Percentiles rank a stretch among this genome's conserved stretches.
These are phyloP conservation scores for Phyllosticta capitalensis DNA, from an alignment of 2,329 filamentous ascomycete genomes.

Conservation along the genomic window DNA sequence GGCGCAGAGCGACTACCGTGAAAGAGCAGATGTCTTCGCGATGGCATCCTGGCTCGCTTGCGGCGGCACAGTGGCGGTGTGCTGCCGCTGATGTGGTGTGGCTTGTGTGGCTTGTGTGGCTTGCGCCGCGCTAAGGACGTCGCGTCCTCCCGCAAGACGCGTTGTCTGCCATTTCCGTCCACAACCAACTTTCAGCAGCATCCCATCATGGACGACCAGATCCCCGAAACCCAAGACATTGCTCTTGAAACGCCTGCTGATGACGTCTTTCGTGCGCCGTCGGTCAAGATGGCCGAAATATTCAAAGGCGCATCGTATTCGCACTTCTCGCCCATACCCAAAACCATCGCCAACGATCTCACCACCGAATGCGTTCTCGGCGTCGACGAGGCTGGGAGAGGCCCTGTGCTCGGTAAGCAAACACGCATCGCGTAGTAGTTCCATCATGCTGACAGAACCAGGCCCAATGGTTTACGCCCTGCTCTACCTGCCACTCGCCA, in stretches of 20 bases:
- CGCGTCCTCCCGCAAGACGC: background rate
- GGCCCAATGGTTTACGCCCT: conserved; percentile 58
- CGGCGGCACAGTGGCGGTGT: background rate
- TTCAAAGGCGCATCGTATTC: conserved; percentile 38
- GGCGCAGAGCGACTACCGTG: background rate
- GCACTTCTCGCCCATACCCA: conserved; percentile 37
- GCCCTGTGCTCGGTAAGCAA: conserved; percentile 71
- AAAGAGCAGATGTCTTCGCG: background rate
- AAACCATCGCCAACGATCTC: conserved; percentile 31
- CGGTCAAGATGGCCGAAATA: conserved; percentile 31
- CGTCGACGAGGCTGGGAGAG: conserved; percentile 87
- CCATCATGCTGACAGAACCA: conserved; percentile 14
- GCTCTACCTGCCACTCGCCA: conserved; percentile 60
- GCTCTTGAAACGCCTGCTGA: conserved; percentile 26
- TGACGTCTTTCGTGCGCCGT: conserved; percentile 39
- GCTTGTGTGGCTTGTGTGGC: background rate
- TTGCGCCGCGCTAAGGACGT: background rate
- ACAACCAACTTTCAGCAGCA: background rate
- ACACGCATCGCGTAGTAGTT: background rate
- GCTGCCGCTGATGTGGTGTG: background rate
- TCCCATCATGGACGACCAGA: conserved; percentile 19
- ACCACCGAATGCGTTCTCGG: conserved; percentile 64
- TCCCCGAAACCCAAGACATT: conserved; percentile 20
- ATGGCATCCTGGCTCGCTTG: background rate
- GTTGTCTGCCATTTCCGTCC: background rate